phyloP scores from a whole-genome alignment of 495 filamentous ascomycete genomes.

The Penicillium robsamsonii region DNA sequence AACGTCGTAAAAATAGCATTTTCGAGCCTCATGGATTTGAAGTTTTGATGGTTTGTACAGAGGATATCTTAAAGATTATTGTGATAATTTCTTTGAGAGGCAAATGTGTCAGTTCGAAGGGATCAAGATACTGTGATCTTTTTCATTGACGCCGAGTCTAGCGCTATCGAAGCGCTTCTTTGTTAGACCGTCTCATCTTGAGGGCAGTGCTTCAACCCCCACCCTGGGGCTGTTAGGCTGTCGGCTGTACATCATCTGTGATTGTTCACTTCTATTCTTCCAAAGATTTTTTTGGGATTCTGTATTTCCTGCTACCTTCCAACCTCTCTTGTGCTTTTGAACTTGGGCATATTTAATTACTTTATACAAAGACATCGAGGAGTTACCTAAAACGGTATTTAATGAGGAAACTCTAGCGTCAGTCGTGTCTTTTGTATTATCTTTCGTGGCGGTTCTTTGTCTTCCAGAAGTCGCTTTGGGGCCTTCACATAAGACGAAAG shows the following conservation, averaged over 20 bases:
- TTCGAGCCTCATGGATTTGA: constrained; percentile 3
- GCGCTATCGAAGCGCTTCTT: neutral
- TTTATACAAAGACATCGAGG: neutral
- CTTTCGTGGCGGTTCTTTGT: constrained; percentile 3
- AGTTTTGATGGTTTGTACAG: neutral
- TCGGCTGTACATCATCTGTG: neutral
- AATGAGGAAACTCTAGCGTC: neutral
- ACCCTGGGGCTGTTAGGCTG: neutral
- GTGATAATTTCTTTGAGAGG: neutral
- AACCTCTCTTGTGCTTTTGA: neutral
- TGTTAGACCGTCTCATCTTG: neutral
- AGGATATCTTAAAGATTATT: neutral
- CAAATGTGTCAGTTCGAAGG: neutral
- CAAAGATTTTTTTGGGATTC: neutral
- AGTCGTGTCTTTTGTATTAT: neutral
- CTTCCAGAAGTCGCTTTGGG: neutral
- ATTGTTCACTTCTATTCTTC: neutral
- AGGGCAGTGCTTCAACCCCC: constrained; percentile 13
- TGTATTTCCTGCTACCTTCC: neutral
- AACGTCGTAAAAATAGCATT: constrained; percentile 10
- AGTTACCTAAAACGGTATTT: neutral
- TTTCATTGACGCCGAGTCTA: constrained; percentile 4
- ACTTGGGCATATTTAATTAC: neutral
- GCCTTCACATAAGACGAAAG: constrained; percentile 4
- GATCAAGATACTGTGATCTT: neutral